Percentiles rank a stretch among this genome's conserved stretches.
phyloP scores from a whole-genome alignment of 108 stramenopile genomes.

The Cyclotella sp. region DNA sequence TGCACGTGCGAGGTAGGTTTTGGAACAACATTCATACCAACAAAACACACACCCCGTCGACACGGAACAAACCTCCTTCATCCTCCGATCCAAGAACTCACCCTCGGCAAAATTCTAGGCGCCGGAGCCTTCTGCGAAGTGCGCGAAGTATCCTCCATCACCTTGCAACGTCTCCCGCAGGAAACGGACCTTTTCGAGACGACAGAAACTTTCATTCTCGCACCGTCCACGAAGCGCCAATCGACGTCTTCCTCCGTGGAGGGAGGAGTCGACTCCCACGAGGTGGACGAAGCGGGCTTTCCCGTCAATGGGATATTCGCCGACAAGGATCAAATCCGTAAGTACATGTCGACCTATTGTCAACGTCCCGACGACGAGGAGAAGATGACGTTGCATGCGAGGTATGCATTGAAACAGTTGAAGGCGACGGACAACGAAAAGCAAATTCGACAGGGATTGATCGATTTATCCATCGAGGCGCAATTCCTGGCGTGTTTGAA shows the following conservation, averaged over 20 bases:
- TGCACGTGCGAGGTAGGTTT: not conserved
- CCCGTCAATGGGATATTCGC: slow-evolving; percentile 25
- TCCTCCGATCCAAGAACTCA: slow-evolving; percentile 46
- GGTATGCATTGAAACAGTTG: slow-evolving; percentile 51
- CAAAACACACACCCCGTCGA: not conserved
- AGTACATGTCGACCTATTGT: slow-evolving; percentile 42
- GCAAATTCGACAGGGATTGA: slow-evolving; percentile 39
- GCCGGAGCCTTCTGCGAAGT: slow-evolving; percentile 81
- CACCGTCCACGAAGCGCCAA: no score
- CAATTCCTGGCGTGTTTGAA: slow-evolving; percentile 63
- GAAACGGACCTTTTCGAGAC: slow-evolving; percentile 31
- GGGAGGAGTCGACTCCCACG: not conserved
- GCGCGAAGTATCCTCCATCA: slow-evolving; percentile 64
- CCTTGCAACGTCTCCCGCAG: slow-evolving; percentile 52
- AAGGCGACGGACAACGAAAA: slow-evolving; percentile 24
- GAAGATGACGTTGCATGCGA: slow-evolving; percentile 8
- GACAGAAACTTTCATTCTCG: not conserved
- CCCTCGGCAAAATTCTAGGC: slow-evolving; percentile 74
- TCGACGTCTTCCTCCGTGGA: not conserved
- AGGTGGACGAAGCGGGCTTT: slow-evolving; percentile 40
- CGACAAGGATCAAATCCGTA: slow-evolving; percentile 34
- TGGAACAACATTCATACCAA: not conserved
- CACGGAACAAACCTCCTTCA: not conserved
- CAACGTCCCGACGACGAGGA: slow-evolving; percentile 19
- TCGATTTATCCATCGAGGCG: slow-evolving; percentile 78